Base-by-base conservation (phyloP, 768 basidiomycete genomes). In the Goffeauzyma gilvescens region DNA sequence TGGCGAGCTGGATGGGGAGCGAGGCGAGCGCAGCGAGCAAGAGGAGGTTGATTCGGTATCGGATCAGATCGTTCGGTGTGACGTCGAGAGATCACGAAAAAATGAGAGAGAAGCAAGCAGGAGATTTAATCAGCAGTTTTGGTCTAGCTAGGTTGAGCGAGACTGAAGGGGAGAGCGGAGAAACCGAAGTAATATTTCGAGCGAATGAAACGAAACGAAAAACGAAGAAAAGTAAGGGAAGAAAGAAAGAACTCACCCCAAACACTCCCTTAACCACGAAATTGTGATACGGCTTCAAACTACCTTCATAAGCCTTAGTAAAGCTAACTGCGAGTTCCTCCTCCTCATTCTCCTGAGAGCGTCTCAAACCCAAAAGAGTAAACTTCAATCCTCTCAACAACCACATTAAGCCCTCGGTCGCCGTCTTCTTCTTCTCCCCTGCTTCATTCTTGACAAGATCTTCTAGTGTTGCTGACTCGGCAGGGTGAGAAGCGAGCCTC, bases 391-490 rank as follows among this genome's bases (percentile, higher is more conserved):
- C 93, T 23, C 87, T 76, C 50, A 87, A 71, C 37, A 98, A 73
- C 93, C 93, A 98, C 65, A 95, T 66, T 42, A 95, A 72, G 13
- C 85, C 87, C 57, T 89, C 79, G 0, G 89, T 93, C 2, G 90
- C 85, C 0, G 74, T 72, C 13, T 75, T 72, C 65, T 86, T 86
- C 72, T 87, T 84, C 66, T 85, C 81, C 31, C 50, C 50, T 63
- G 81, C 78, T 66, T 96, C 93, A 55, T 79, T 79, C 55, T 71
- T 70, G 4, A 86, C 76, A 21, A 98, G 75, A 36, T 70, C 66
- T 66, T 98, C 83, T 21, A 98, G 73, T 1, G 93, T 95, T 22
- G 65, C 62, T 5, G 80, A 85, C 48, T 73, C 52, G 1, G 64
- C 63, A 2, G 81, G 76, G 4, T 71, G 65, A 0, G 79, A 74